Base-by-base conservation (phyloP, 305 asterid species). In the Coffea humblotiana region DNA sequence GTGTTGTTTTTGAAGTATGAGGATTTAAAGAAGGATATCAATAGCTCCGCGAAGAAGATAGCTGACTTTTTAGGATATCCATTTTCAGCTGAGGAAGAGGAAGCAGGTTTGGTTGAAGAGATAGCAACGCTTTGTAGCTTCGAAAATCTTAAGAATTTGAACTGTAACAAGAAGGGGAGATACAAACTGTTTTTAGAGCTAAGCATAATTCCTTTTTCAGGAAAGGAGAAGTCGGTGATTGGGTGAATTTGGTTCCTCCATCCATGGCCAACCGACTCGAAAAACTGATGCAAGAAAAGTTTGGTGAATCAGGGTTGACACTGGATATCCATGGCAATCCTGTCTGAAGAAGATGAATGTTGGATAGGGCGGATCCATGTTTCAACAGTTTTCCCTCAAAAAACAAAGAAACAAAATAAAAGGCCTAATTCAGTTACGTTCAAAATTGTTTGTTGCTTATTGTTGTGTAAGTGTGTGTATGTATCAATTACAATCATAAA, bases 1-100 rank as follows among this genome's bases (percentile, higher is more conserved):
- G 73, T 66, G 3, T n/a, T 77, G 52, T 48, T 77, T 21, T 37
- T 77, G 72, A 66, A 54, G 65, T 77, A 66, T 12, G 74, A 77
- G 29, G 80, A 77, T 35, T 74, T 77, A 19, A 51, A 49, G 18
- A 32, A 21, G 14, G 35, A 77, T 13, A 29, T n/a, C 10, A 35
- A 11, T 2, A 10, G 21, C 12, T n/a, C 2, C 10, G 75, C 21
- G 7, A 77, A 49, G 49, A 77, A 77, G 49, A 47, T 77, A 19
- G 75, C 75, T 25, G 32, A 51, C 8, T 71, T 71, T 23, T 15
- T 79, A 18, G 72, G 70, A 25, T 58, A 16, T 21, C 71, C 71
- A 9, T 79, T 79, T 58, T 35, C 77, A 10, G 70, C 32, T 37
- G 72, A 71, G 35, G 82, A 79, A n/a, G 63, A 37, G 71, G 27